These are phyloP conservation scores for Mortierella polycephala DNA, from an alignment of 371 early-diverging fungal species.

Conservation along the genomic window DNA sequence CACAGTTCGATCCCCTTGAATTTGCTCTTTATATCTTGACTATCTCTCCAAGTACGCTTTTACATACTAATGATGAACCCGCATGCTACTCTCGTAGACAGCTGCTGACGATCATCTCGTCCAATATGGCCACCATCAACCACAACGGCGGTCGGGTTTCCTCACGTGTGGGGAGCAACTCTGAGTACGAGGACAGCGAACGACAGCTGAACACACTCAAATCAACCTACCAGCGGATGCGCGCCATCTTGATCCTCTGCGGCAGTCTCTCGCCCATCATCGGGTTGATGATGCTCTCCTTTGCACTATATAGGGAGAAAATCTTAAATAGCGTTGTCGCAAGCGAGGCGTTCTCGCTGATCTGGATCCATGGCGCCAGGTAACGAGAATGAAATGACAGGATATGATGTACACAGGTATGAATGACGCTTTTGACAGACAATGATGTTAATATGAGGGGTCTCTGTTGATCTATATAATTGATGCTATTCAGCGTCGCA, in stretches of 20 bases:
- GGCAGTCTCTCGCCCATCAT: constrained; percentile 49
- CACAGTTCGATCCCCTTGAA: background rate
- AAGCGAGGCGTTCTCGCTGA: constrained; percentile 43
- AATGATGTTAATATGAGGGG: no score
- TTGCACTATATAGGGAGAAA: constrained; percentile 41
- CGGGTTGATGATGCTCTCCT: constrained; percentile 52
- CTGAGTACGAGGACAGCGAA: constrained; percentile 50
- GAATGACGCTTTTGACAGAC: no score
- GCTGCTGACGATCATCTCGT: constrained; percentile 48
- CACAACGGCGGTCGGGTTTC: constrained; percentile 48
- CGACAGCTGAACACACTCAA: constrained; percentile 51
- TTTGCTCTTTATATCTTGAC: constrained; percentile 3
- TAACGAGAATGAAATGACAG: background rate
- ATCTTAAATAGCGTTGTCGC: constrained; percentile 37
- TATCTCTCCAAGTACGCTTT: constrained; percentile 4
- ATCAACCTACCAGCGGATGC: constrained; percentile 52
- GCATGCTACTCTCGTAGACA: constrained; percentile 22
- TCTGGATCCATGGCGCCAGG: constrained; percentile 54
- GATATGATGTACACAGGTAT: no score
- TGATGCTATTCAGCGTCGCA: constrained; percentile 19
- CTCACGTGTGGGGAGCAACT: constrained; percentile 40
- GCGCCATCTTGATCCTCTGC: constrained; percentile 48
- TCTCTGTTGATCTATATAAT: background rate
- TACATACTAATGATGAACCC: background rate
- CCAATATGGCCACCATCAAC: constrained; percentile 52